Evolutionary conservation across 768 basidiomycete genomes (phyloP).

Genomic region (Boletus speciosus): DNA sequence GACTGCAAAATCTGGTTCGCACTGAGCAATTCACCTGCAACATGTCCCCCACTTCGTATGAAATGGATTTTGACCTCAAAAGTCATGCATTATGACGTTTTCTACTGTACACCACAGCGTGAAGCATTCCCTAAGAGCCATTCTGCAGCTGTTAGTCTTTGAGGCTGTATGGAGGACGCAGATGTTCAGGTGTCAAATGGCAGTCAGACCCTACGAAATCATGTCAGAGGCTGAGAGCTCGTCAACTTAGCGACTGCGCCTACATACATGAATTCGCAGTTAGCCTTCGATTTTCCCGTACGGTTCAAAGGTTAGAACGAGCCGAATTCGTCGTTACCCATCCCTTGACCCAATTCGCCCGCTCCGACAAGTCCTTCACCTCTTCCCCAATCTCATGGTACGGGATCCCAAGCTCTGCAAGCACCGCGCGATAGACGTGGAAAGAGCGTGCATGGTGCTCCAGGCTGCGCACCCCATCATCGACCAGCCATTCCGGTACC

Average conservation of each 20-base stretch:
- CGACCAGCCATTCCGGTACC: constrained; percentile 56
- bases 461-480: constrained; percentile 59
- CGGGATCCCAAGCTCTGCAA: constrained; percentile 41
- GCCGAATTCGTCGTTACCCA: constrained; percentile 3
- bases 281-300: neutral
- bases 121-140: neutral
- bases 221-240: neutral
- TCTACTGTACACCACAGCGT: constrained; percentile 10
- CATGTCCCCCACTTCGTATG: constrained; percentile 3
- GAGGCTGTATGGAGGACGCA: neutral
- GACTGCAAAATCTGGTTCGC: constrained; percentile 17
- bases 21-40: constrained; percentile 3
- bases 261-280: neutral
- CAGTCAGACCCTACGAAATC: neutral
- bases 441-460: constrained; percentile 45
- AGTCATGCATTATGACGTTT: constrained; percentile 29
- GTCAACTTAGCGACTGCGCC: neutral
- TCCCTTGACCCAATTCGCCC: constrained; percentile 22
- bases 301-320: constrained; percentile 9
- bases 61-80: constrained; percentile 19
- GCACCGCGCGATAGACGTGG: constrained; percentile 36
- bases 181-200: neutral
- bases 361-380: constrained; percentile 35
- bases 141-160: constrained; percentile 7
- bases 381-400: constrained; percentile 47